Percentiles rank a stretch among this genome's conserved stretches.
These are phyloP conservation scores for Teratosphaeria pseudoeucalypti DNA, from an alignment of 2,329 filamentous ascomycete species.

Conservation along the genomic window DNA sequence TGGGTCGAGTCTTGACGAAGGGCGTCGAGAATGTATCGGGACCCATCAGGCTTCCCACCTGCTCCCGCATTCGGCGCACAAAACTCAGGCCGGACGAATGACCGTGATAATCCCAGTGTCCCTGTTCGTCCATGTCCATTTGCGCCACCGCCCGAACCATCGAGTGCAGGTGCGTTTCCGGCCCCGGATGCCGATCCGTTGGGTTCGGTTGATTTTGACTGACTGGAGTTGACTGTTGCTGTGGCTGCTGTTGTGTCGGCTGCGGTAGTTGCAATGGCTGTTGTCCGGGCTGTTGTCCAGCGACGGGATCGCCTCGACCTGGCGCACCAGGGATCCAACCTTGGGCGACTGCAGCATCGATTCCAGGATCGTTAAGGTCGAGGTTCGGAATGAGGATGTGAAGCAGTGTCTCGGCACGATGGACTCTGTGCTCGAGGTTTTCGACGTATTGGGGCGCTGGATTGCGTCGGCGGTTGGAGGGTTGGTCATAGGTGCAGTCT, in stretches of 20 bases:
- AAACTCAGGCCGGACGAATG: conserved; percentile 88
- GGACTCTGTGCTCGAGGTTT: conserved; percentile 70
- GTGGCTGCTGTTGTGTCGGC: conserved; percentile 3
- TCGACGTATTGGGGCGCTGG: conserved; percentile 90
- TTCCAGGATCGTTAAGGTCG: conserved; percentile 72
- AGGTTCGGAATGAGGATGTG: conserved; percentile 73
- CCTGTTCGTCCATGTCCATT: conserved; percentile 81
- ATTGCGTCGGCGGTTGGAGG: conserved; percentile 81
- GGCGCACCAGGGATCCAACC: conserved; percentile 28
- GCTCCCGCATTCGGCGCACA: conserved; percentile 73
- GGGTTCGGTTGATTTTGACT: conserved; percentile 27
- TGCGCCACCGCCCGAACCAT: conserved; percentile 93
- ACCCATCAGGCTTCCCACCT: conserved; percentile 69
- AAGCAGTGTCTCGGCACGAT: conserved; percentile 71
- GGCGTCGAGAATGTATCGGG: conserved; percentile 48
- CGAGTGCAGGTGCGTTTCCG: conserved; percentile 68
- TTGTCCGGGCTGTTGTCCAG: background rate
- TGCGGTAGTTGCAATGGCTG: background rate
- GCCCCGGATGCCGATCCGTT: conserved; percentile 12
- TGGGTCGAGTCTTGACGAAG: conserved; percentile 45
- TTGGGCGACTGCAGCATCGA: conserved; percentile 57
- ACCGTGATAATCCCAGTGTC: conserved; percentile 91
- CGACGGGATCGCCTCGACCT: conserved; percentile 17
- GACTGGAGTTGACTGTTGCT: conserved; percentile 6
- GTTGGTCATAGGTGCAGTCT: conserved; percentile 96